Evolutionary conservation across 2,329 filamentous ascomycete genomes (phyloP).

Genomic region (Lasiodiplodia theobromae): DNA sequence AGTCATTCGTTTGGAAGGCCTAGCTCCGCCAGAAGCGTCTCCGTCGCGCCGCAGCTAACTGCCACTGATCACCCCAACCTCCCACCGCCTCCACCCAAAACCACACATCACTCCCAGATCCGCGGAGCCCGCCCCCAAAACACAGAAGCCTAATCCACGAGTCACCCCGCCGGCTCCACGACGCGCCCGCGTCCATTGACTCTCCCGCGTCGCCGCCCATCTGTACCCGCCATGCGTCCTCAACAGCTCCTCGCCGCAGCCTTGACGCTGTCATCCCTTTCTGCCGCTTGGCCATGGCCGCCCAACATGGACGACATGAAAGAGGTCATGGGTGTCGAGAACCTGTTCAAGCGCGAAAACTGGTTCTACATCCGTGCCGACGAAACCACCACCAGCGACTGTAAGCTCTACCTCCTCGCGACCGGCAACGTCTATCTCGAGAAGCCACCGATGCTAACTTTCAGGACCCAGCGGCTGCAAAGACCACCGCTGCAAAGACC

Average conservation of each 20-base stretch:
- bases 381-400: conserved; percentile 4
- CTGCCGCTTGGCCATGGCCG: conserved; percentile 41
- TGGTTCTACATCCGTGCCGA: conserved; percentile 16
- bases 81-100: conserved; percentile 11
- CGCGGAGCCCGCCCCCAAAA: conserved; percentile 14
- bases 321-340: conserved; percentile 28
- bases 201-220: conserved; percentile 5
- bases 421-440: not conserved
- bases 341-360: conserved; percentile 19
- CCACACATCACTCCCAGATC: conserved; percentile 7
- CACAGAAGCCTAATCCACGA: not conserved
- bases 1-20: conserved; percentile 27
- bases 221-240: conserved; percentile 42
- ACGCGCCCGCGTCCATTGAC: conserved; percentile 21
- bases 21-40: not conserved
- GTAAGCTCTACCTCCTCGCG: not conserved
- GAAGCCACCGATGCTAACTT: not conserved
- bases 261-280: conserved; percentile 46
- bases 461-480: not conserved
- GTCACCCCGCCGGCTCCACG: conserved; percentile 10
- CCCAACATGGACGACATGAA: conserved; percentile 27
- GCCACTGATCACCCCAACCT: conserved; percentile 10
- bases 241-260: conserved; percentile 48
- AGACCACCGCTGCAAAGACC: not conserved
- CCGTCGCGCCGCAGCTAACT: conserved; percentile 15